phyloP scores from a whole-genome alignment of 495 filamentous ascomycete species.

The Amorphotheca resinae region DNA sequence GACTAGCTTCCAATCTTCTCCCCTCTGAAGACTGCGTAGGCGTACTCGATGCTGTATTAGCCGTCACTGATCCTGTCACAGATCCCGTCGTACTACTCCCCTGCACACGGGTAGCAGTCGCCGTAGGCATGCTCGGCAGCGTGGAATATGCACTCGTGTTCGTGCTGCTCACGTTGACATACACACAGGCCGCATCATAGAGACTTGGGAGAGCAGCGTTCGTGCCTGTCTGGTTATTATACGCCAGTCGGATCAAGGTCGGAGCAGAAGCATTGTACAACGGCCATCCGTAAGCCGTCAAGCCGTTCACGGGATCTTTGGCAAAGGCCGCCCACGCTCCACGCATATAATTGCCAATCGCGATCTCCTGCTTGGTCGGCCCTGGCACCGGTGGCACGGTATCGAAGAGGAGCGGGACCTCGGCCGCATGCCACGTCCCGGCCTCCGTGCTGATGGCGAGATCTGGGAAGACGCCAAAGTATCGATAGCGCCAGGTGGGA shows the following conservation, averaged over 20 bases:
- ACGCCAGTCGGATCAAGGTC: slow-evolving; percentile 16
- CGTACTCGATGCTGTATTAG: not conserved
- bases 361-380: slow-evolving; percentile 22
- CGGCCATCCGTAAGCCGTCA: slow-evolving; percentile 30
- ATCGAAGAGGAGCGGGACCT: slow-evolving; percentile 20
- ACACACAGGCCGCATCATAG: slow-evolving; percentile 6
- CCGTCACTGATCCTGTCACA: not conserved
- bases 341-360: slow-evolving; percentile 28
- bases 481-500: slow-evolving; percentile 40
- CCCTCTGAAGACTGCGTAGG: too few relatives aligned
- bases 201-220: slow-evolving; percentile 3
- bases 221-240: slow-evolving; percentile 16
- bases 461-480: slow-evolving; percentile 37
- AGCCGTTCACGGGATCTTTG: slow-evolving; percentile 31
- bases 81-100: not conserved
- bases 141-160: not conserved
- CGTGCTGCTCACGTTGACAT: not conserved
- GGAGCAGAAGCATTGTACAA: slow-evolving; percentile 13
- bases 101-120: not conserved
- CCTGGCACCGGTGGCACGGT: not conserved
- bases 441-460: slow-evolving; percentile 28
- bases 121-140: not conserved
- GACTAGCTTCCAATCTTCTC: too few relatives aligned
- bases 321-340: slow-evolving; percentile 39
- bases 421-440: slow-evolving; percentile 35